Evolutionary conservation across 352 stramenopile species (phyloP), one percentile per base, ranked within the genome.

Genomic region (Pythium sp.): DNA sequence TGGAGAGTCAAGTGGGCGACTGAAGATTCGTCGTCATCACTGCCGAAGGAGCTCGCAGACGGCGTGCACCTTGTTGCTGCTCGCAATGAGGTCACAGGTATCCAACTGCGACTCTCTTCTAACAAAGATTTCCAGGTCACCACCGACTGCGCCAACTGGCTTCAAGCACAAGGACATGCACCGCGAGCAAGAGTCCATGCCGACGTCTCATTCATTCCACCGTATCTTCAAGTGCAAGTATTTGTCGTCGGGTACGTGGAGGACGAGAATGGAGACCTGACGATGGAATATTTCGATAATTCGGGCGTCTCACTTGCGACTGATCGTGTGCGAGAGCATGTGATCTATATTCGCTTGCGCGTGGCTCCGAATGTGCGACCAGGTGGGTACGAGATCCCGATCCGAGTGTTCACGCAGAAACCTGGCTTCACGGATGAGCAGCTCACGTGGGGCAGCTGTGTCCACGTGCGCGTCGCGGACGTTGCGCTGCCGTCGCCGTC

Each of bases 371-470:
- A 68, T 8, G 64, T 87, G 1, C 71, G 75, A 1, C 71, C 78
- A 2, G 84, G 81, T 0, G 65, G 73, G 20, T 93, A 93, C 67
- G 83, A 93, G 65, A 65, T 93, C 60, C 84, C 84, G 0, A 62
- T 92, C 28, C 75, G 76, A 1, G 68, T 93, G 51, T 91, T 88
- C 69, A 93, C 86, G 2, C 84, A 92, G 62, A 71, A 71, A 4
- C 56, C 84, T 0, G 86, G 86, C 15, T 92, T 93, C 60, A 71
- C 53, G 8, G 82, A 93, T 65, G 86, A 93, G 74, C 72, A 84
- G 24, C 47, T 91, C 18, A 85, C 78, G 20, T 93, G 86, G 86
- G 79, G 71, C 6, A 91, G 82, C 28, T 80, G 55, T 11, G 69
- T 92, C 41, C 66, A 78, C 0, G 58, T 93, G 6, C 79, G 78